Evolutionary conservation across 345 rosid genomes (phyloP), one percentile per base, ranked within the genome.

Genomic region (Rhodamnia argentea): DNA sequence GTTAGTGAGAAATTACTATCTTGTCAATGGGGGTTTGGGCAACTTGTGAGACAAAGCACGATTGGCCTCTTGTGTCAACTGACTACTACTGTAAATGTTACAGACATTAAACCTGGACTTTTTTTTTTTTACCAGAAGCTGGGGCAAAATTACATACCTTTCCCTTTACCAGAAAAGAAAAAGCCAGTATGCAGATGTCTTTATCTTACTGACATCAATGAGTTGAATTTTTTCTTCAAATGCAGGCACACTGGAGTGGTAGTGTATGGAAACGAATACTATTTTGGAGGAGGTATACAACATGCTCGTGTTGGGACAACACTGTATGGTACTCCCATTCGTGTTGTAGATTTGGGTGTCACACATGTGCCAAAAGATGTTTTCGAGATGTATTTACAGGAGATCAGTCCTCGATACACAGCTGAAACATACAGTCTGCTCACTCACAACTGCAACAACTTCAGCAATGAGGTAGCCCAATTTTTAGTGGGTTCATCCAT

Each of bases 241-340:
- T 13, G 44, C 86, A 97, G 99, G 99, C 99, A 97, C 90, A 96
- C 99, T 7, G 99, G 99, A 13, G 84, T 97, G 26, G 95, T 94
- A 82, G 96, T 95, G 37, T 96, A 95, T 82, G 99, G 97, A 32
- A 92, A 85, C 12, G 99, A 97, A 85, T 97, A 96, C 87, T 97
- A 85, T 85, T 95, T 97, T 86, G 98, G 99, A 37, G 96, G 96
- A 88, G 99, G 99, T 16, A 97, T 97, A 83, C 99, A 96, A 40
- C 92, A 91, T 60, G 70, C 89, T 13, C 86, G 91, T 44, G 93
- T 89, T 84, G 99, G 99, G 87, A 88, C 88, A 29, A 94, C 99
- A 54, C 98, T 93, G 1, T 96, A 97, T 85, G 99, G 99, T 52
- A 88, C 83, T 57, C 98, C 99, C 3, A 24, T 94, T 10, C 94